Conservation (phyloP, 2,329 filamentous ascomycete genomes). For the Pseudogymnoascus sp. region DNA sequence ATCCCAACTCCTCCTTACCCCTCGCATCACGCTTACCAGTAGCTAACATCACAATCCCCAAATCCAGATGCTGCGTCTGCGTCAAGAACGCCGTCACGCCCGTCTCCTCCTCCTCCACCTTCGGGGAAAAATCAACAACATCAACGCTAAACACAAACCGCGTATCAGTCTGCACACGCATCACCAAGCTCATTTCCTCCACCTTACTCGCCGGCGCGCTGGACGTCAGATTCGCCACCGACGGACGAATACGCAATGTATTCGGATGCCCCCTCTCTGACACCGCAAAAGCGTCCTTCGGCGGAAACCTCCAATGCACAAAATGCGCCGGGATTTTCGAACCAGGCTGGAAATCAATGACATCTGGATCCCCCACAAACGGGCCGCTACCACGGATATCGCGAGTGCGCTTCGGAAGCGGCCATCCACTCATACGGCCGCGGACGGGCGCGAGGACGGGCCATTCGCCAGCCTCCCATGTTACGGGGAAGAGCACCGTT, state of each 20-base stretch:
- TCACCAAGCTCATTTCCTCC: constrained; percentile 46
- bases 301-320: constrained; percentile 49
- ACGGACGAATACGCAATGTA: constrained; percentile 42
- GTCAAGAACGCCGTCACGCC: constrained; percentile 48
- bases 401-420: constrained; percentile 30
- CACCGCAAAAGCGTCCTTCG: constrained; percentile 38
- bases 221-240: constrained; percentile 47
- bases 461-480: constrained; percentile 44
- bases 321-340: constrained; percentile 46
- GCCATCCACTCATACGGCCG: constrained; percentile 39
- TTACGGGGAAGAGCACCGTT: constrained; percentile 42
- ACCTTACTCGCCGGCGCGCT: constrained; percentile 43
- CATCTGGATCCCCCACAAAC: constrained; percentile 38
- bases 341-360: constrained; percentile 39
- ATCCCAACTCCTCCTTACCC: neutral
- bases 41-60: constrained; percentile 31
- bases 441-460: constrained; percentile 38
- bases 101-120: constrained; percentile 39
- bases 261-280: constrained; percentile 38
- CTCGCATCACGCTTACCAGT: neutral
- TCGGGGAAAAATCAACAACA: constrained; percentile 36
- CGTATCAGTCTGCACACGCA: constrained; percentile 48
- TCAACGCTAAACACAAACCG: constrained; percentile 46
- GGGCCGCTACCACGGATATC: constrained; percentile 36
- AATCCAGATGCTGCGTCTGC: constrained; percentile 46